A percentile compares a stretch with the other conserved stretches of the same genome.
Evolutionary conservation across 2,329 filamentous ascomycete genomes (phyloP).

Genomic region (Neoscytalidium dimidiatum): DNA sequence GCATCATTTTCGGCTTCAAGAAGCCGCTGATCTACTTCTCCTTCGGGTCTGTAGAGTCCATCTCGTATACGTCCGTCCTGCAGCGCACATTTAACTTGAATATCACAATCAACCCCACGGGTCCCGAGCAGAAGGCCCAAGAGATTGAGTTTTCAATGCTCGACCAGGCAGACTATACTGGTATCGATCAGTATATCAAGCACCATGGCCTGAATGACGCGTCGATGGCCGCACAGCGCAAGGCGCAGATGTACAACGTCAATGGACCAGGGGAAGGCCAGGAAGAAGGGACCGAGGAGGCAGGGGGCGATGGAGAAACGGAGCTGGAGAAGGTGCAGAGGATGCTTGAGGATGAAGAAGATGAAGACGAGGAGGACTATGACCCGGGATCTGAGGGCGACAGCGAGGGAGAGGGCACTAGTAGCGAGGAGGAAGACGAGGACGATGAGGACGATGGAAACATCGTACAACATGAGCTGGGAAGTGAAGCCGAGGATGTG

Average conservation of each 20-base stretch:
- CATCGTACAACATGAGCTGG: conserved; percentile 17
- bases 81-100: conserved; percentile 68
- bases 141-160: conserved; percentile 68
- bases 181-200: conserved; percentile 65
- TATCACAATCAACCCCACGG: conserved; percentile 31
- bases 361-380: conserved; percentile 45
- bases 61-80: conserved; percentile 65
- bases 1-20: conserved; percentile 66
- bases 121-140: conserved; percentile 41
- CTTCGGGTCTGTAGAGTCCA: conserved; percentile 59
- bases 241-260: conserved; percentile 61
- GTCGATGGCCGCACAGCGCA: conserved; percentile 60
- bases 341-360: conserved; percentile 35
- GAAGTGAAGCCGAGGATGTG: conserved; percentile 20
- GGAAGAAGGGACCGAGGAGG: conserved; percentile 22
- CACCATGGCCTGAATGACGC: conserved; percentile 63
- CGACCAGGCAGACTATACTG: conserved; percentile 63
- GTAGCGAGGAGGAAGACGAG: conserved; percentile 35
- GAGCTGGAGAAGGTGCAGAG: conserved; percentile 43
- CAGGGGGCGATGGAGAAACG: conserved; percentile 36
- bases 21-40: conserved; percentile 65
- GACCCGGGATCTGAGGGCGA: conserved; percentile 44
- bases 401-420: conserved; percentile 40
- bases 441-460: conserved; percentile 31
- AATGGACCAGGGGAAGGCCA: conserved; percentile 38